A percentile compares a stretch with the other conserved stretches of the same genome.
phyloP scores from a whole-genome alignment of 1,139 yeast genomes.

The Scheffersomyces cryptocercus region DNA sequence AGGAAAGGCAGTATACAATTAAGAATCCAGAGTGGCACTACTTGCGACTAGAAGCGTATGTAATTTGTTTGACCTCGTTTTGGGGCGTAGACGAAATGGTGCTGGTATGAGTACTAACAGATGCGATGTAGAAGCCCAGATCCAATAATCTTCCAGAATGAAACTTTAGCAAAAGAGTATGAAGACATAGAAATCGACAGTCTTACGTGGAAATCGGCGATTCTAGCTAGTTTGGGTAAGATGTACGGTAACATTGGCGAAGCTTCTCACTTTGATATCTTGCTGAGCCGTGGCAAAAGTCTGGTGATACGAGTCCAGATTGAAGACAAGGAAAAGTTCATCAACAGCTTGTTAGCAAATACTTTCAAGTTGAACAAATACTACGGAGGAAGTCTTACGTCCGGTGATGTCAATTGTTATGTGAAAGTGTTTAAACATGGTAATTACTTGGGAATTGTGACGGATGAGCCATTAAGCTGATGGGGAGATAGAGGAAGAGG shows the following conservation, averaged over 20 bases:
- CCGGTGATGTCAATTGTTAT: conserved; percentile 23
- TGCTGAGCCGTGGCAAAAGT: conserved; percentile 19
- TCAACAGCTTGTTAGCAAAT: conserved; percentile 30
- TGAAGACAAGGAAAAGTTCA: conserved; percentile 29
- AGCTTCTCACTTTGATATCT: conserved; percentile 40
- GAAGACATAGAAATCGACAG: conserved; percentile 25
- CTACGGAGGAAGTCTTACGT: conserved; percentile 18
- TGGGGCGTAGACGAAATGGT: conserved; percentile 1
- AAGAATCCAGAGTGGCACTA: conserved; percentile 14
- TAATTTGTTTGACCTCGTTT: conserved; percentile 3
- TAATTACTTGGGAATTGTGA: conserved; percentile 18
- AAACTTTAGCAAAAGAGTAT: conserved; percentile 7
- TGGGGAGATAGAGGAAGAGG: too few relatives aligned
- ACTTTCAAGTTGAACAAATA: conserved; percentile 29
- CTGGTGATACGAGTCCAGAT: conserved; percentile 25
- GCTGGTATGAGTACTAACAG: background rate
- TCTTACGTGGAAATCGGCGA: conserved; percentile 42
- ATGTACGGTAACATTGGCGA: conserved; percentile 43
- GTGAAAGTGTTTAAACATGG: conserved; percentile 18
- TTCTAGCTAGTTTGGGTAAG: conserved; percentile 30
- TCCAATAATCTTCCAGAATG: conserved; percentile 11
- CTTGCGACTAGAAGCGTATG: conserved; percentile 16
- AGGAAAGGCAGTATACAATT: background rate
- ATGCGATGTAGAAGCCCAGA: conserved; percentile 12
- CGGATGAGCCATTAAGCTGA: background rate